Evolutionary conservation across 352 stramenopile genomes (phyloP), one percentile per base, ranked within the genome.

Genomic region (Globisporangium iwayamae): DNA sequence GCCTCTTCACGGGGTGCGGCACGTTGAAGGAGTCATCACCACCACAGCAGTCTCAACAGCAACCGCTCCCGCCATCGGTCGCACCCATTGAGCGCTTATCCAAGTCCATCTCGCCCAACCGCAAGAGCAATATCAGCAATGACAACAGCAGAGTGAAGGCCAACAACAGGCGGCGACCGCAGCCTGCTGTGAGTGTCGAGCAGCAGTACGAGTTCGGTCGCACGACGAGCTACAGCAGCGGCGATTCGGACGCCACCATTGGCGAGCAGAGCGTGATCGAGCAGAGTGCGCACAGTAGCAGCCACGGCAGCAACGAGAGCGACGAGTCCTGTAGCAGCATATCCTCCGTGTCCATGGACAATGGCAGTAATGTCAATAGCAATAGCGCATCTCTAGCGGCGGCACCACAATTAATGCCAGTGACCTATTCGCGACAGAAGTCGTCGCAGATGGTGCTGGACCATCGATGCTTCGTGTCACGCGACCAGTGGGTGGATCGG

Each of bases 401-500:
- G 10, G 38, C 62, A 6, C 43, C 16, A 30, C 48, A 36, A 8
- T 36, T 28, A 2, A 52, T 32, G 16, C 56, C 69, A 13, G 68
- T 47, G 20, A 41, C 48, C 32, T 41, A 59, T 32, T 16, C 34
- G n/a, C 16, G 53, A 1, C 25, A 64, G 6, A 69, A 69, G 45
- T 46, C 58, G n/a, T 70, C 71, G 9, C 47, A 67, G 9, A 68
- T 82, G n/a, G 54, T 83, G 34, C 53, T 93, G 52, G 81, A 93
- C 63, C 76, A 84, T 20, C 77, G 75, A 5, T 73, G 81, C 56
- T 93, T 93, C 52, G 82, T 90, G 1, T 20, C 71, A 2, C 70
- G 69, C 2, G 74, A 78, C 39, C 73, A 89, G 67, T 91, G 76
- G 79, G 77, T 91, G 3, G 66, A 64, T 38, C 79, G 78, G 62